phyloP scores from a whole-genome alignment of 2,329 filamentous ascomycete genomes.

The Aureobasidium musti region DNA sequence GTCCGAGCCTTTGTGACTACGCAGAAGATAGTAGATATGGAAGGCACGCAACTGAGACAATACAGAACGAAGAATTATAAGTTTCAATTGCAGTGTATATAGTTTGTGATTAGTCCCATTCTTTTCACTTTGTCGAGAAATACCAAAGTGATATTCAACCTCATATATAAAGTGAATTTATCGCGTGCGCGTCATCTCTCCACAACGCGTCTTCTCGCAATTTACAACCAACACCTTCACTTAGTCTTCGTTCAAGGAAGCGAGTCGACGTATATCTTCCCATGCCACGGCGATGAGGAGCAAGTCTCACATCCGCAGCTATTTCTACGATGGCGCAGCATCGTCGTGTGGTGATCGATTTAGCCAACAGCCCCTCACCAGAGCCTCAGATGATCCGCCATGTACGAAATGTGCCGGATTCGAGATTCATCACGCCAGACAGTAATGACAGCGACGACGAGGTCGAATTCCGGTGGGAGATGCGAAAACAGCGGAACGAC shows the following conservation, averaged over 20 bases:
- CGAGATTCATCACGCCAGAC: slow-evolving; percentile 11
- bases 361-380: background rate
- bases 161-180: slow-evolving; percentile 6
- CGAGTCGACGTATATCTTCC: background rate
- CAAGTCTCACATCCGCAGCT: background rate
- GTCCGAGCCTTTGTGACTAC: background rate
- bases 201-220: slow-evolving; percentile 15
- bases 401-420: background rate
- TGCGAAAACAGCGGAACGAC: background rate
- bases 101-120: background rate
- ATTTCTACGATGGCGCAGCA: background rate
- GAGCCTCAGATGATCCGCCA: background rate
- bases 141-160: too few relatives aligned
- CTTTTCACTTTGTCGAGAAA: background rate
- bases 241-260: background rate
- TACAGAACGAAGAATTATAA: background rate
- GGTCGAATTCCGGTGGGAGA: background rate
- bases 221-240: background rate
- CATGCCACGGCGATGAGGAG: background rate
- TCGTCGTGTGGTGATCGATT: background rate
- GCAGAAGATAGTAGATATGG: background rate
- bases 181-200: slow-evolving; percentile 23
- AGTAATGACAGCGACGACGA: background rate
- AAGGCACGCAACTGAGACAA: background rate
- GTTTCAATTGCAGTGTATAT: background rate